A percentile compares a stretch with the other conserved stretches of the same genome.
These are phyloP conservation scores for Tolypocladium tropicale DNA, from an alignment of 2,329 filamentous ascomycete species.

Conservation along the genomic window DNA sequence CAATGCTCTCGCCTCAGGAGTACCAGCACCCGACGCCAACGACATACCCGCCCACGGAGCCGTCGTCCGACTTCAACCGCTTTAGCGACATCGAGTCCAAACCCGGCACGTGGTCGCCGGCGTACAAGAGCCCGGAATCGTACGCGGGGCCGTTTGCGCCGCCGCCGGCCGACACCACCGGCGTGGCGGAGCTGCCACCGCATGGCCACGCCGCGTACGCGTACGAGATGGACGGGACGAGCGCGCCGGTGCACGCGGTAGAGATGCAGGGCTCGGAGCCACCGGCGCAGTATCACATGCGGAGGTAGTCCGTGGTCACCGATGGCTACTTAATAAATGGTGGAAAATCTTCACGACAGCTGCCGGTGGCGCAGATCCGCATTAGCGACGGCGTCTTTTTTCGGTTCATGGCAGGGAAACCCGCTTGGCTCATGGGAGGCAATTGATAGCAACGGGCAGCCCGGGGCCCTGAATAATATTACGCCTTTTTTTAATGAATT, in stretches of 20 bases:
- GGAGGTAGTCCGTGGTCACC: not conserved
- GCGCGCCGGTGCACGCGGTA: not conserved
- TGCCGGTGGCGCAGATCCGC: not conserved
- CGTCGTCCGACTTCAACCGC: constrained; percentile 7
- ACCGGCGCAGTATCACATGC: not conserved
- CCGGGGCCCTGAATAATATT: not conserved
- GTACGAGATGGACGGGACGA: constrained; percentile 9
- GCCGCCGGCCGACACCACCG: constrained; percentile 1
- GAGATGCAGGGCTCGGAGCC: constrained; percentile 7
- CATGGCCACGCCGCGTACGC: not conserved
- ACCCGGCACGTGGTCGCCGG: constrained; percentile 4
- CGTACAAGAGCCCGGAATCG: not conserved
- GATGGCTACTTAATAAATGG: not conserved
- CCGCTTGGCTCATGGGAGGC: not conserved
- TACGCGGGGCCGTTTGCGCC: constrained; percentile 6
- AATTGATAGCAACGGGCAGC: not conserved
- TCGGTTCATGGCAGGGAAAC: not conserved
- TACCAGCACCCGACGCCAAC: constrained; percentile 8
- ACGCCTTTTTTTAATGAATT: not conserved
- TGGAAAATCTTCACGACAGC: not conserved
- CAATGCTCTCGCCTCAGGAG: constrained; percentile 16
- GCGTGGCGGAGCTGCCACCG: constrained; percentile 8
- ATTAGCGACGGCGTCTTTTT: not conserved
- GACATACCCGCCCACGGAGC: constrained; percentile 11
- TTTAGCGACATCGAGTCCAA: constrained; percentile 6